Conservation (phyloP, 179 eudicot genomes). For the Camellia oleifera region DNA sequence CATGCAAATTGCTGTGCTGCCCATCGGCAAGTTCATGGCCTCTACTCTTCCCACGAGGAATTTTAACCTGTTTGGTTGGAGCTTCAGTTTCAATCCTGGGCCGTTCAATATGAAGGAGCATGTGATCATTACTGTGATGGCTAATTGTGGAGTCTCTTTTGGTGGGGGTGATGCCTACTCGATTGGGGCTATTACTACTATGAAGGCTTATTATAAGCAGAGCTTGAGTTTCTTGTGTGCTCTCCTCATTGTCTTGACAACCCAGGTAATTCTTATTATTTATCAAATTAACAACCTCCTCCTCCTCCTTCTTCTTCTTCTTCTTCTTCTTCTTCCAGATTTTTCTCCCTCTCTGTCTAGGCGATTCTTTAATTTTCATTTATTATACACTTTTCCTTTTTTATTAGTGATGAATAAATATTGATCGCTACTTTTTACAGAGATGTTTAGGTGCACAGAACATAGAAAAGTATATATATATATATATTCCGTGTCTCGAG, state of each 20-base stretch:
- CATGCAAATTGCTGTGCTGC: constrained; percentile 79
- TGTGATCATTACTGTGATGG: constrained; percentile 77
- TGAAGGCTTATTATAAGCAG: constrained; percentile 88
- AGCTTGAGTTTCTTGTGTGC: constrained; percentile 56
- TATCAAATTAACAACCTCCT: not conserved
- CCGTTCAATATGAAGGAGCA: constrained; percentile 95
- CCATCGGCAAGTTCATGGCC: constrained; percentile 81
- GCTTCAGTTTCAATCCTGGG: constrained; percentile 70
- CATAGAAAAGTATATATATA: no score
- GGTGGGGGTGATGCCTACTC: constrained; percentile 98
- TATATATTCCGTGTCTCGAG: no score
- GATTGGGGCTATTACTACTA: constrained; percentile 82
- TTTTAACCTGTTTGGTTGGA: constrained; percentile 43
- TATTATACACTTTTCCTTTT: not conserved
- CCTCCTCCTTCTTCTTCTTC: no score
- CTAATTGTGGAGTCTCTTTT: constrained; percentile 76
- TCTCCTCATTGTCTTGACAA: constrained; percentile 65
- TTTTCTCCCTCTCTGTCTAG: not conserved
- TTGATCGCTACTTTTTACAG: not conserved
- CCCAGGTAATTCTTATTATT: constrained; percentile 49
- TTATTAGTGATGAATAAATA: not conserved
- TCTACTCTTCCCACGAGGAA: constrained; percentile 53
- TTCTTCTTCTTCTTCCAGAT: no score
- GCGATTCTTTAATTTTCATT: not conserved
- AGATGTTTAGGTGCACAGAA: no score